phyloP scores from a whole-genome alignment of 495 filamentous ascomycete species.

The Lophiostoma macrostomum region DNA sequence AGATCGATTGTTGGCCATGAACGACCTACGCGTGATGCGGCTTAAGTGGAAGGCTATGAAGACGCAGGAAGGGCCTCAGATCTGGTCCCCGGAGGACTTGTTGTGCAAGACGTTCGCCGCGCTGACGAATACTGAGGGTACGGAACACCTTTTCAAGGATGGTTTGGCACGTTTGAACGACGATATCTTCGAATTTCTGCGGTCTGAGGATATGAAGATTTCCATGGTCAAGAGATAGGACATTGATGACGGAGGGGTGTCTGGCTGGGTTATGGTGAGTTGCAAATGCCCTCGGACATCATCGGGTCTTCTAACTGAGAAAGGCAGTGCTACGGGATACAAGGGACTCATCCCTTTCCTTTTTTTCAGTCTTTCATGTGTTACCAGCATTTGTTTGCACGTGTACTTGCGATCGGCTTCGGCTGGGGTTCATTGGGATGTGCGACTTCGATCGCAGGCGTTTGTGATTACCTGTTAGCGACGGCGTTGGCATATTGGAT shows the following conservation, averaged over 20 bases:
- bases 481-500: too few relatives aligned
- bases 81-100: constrained; percentile 14
- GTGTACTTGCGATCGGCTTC: too few relatives aligned
- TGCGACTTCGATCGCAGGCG: too few relatives aligned
- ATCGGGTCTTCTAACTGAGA: too few relatives aligned
- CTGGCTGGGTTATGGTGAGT: neutral
- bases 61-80: neutral
- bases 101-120: constrained; percentile 18
- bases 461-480: too few relatives aligned
- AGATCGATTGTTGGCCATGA: constrained; percentile 23
- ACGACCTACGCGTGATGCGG: constrained; percentile 19
- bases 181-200: constrained; percentile 17
- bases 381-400: too few relatives aligned
- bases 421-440: too few relatives aligned
- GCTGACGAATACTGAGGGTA: constrained; percentile 25
- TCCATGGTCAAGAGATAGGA: constrained; percentile 10
- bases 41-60: constrained; percentile 26
- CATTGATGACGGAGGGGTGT: too few relatives aligned
- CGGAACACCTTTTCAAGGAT: constrained; percentile 17
- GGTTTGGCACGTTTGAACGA: constrained; percentile 16
- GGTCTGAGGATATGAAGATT: constrained; percentile 21
- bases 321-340: too few relatives aligned
- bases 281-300: neutral
- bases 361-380: too few relatives aligned
- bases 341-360: too few relatives aligned